phyloP scores from a whole-genome alignment of 148 eudicot species.

The Chenopodium quinoa region DNA sequence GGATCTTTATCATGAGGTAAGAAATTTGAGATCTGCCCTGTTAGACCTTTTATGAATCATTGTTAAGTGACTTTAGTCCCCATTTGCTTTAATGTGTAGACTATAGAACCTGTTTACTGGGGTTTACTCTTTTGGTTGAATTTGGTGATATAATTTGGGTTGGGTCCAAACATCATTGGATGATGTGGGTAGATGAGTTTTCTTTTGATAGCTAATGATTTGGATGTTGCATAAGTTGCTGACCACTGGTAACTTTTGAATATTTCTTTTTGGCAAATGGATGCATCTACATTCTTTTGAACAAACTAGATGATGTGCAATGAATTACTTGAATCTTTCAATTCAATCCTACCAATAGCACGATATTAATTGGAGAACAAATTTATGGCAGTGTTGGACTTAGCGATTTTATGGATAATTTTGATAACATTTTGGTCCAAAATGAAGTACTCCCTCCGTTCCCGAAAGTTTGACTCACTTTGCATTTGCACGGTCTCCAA shows the following conservation, averaged over 20 bases:
- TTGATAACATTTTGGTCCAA: no score
- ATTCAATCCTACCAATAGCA: background rate
- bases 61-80: background rate
- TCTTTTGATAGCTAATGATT: background rate
- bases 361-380: background rate
- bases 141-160: slow-evolving; percentile 3
- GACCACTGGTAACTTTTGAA: background rate
- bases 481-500: no score
- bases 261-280: background rate
- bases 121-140: background rate
- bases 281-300: background rate
- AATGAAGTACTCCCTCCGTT: no score
- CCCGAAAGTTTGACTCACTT: no score
- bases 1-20: slow-evolving; percentile 77
- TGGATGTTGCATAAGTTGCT: background rate
- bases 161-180: background rate
- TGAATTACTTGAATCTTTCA: background rate
- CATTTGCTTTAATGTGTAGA: background rate
- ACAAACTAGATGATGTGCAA: background rate
- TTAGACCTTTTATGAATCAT: slow-evolving; percentile 13
- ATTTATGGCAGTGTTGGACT: background rate
- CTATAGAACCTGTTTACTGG: no score
- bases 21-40: slow-evolving; percentile 8
- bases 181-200: no score
- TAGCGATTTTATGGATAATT: no score